Evolutionary conservation across 257 asterid species (phyloP), one percentile per base, ranked within the genome.

Genomic region (Haberlea rhodopensis): DNA sequence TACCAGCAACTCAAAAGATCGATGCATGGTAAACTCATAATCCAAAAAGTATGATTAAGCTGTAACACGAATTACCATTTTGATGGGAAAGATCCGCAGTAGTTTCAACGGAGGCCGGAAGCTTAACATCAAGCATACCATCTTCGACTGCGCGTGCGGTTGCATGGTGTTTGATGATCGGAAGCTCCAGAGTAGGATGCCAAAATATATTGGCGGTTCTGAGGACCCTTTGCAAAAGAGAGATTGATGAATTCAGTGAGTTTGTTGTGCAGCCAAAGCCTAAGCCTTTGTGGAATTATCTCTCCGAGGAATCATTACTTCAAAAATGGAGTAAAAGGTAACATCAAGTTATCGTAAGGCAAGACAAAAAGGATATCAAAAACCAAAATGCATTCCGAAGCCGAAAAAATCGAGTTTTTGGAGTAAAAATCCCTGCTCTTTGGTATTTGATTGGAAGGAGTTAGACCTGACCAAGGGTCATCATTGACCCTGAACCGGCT

Each of bases 21-120:
- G 0, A 20, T n/a, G n/a, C n/a, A n/a, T 54, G 29, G 32, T 19
- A 29, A 29, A 18, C n/a, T 19, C n/a, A n/a, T n/a, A n/a, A 11
- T 71, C 24, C 23, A 43, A 19, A 57, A 43, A 8, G 51, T 63
- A 13, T 34, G 62, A 32, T 23, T 19, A n/a, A n/a, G n/a, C 59
- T 34, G 23, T 7, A 29, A 66, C 82, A 18, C 67, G 51, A 69
- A 59, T 72, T 74, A 40, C 80, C 85, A 31, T 62, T 82, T 66
- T 82, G 84, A 70, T 59, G 76, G 5, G 84, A 69, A 48, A 82
- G 79, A 51, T 86, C 95, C 78, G 81, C 92, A 5, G 79, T 71
- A 60, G 71, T 80, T 77, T 77, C 82, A 25, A 85, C 52, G 53
- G 84, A 62, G n/a, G n/a, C n/a, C 45, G 71, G 88, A 45, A 80